Evolutionary conservation across 2,329 filamentous ascomycete genomes (phyloP), one percentile per base, ranked within the genome.

Genomic region (Aspergillus aculeatus): DNA sequence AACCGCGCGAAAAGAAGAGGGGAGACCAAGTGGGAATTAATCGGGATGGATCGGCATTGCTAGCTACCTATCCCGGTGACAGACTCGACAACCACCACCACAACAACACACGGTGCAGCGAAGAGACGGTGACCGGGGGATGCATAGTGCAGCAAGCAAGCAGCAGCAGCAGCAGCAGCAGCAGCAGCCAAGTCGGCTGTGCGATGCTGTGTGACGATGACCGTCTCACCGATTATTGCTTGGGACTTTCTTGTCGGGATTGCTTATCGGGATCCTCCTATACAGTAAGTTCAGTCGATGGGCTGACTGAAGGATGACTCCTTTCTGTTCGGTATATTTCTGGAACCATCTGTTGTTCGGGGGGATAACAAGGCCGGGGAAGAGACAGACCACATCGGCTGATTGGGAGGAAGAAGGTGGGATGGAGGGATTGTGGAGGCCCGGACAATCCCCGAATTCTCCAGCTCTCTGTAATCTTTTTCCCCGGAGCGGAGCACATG

Each of bases 401-500:
- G 32, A 35, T 35, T 35, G 32, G 14, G 32, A 35, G 38, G 6
- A 19, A n/a, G 24, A 6, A 6, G n/a, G 7, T 29, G 47, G 12
- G n/a, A 26, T 3, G 23, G 48, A 29, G 48, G 26, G 24, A 26
- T n/a, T n/a, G 21, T 50, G 21, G 48, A 50, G 23, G 23, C 23
- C 23, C 48, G 48, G 50, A 23, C 31, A 11, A 23, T 38, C 31
- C 50, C 31, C 16, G 50, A 52, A 16, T 44, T 44, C 4, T 35
- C n/a, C n/a, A n/a, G 11, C n/a, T 23, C 12, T 23, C 23, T 23
- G 23, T 23, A 23, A 1, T 4, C 4, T 23, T 23, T 23, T 29
- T 54, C 47, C 52, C 38, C 52, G 26, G 26, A 29, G 7, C 53
- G 47, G 53, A 55, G 41, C 53, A 55, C 53, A 55, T 55, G 53